phyloP scores from a whole-genome alignment of 495 filamentous ascomycete genomes.

The Aeminium ludgeri region DNA sequence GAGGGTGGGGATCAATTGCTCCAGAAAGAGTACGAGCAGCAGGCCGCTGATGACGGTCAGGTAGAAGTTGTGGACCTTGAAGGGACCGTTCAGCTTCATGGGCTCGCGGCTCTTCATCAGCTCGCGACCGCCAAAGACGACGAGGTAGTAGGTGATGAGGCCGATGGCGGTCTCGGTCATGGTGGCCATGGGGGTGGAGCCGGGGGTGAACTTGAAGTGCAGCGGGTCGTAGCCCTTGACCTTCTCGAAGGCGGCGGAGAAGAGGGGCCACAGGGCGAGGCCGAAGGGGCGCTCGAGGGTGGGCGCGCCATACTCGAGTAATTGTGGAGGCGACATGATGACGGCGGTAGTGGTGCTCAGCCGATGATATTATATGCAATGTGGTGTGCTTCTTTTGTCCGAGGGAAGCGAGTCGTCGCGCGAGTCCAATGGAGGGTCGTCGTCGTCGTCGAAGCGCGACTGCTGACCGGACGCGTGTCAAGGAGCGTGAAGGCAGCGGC shows the following conservation, averaged over 20 bases:
- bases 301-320: conserved; percentile 33
- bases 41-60: conserved; percentile 52
- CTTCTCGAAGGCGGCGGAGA: conserved; percentile 62
- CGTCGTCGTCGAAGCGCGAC: too few species aligned
- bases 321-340: conserved; percentile 14
- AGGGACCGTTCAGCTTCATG: conserved; percentile 49
- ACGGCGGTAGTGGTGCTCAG: background rate
- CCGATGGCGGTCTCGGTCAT: conserved; percentile 45
- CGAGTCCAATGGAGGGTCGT: too few species aligned
- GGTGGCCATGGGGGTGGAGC: conserved; percentile 53
- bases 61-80: conserved; percentile 70
- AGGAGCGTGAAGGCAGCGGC: background rate
- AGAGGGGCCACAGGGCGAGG: conserved; percentile 83
- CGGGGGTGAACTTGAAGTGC: conserved; percentile 52
- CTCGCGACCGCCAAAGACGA: conserved; percentile 61
- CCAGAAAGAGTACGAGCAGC: conserved; percentile 52
- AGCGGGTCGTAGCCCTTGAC: conserved; percentile 56
- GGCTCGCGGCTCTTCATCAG: conserved; percentile 53
- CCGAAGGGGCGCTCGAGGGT: conserved; percentile 87
- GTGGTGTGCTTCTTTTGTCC: too few species aligned
- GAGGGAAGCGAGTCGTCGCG: too few species aligned
- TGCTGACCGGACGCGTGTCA: background rate
- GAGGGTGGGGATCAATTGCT: conserved; percentile 55
- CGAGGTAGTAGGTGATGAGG: conserved; percentile 52
- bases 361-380: too few species aligned